A percentile compares a stretch with the other conserved stretches of the same genome.
Conservation (phyloP, 257 asterid species). For the Coffea canephora region DNA sequence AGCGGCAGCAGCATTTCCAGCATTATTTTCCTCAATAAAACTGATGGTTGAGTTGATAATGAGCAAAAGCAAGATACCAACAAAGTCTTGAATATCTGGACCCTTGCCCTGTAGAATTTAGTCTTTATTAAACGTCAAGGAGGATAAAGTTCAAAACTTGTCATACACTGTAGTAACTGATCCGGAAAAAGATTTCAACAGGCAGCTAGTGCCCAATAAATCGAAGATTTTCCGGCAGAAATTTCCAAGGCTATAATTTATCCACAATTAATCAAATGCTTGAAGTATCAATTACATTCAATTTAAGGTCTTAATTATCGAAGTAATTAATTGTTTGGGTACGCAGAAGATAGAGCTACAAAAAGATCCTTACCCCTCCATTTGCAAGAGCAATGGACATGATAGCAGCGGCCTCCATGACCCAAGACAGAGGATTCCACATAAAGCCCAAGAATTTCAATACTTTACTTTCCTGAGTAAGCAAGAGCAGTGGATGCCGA, state of each 20-base stretch:
- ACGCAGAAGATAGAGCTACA: background rate
- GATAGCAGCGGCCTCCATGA: conserved; percentile 66
- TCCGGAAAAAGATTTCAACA: background rate
- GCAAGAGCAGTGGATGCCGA: background rate
- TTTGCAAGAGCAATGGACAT: conserved; percentile 68
- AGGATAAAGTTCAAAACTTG: background rate
- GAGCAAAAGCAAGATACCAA: conserved; percentile 49
- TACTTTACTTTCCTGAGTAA: conserved; percentile 45
- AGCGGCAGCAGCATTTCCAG: conserved; percentile 70
- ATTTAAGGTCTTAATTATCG: background rate
- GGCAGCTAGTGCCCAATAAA: background rate
- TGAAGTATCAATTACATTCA: background rate
- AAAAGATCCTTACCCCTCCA: conserved; percentile 46
- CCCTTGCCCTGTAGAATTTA: conserved; percentile 32
- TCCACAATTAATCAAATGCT: background rate
- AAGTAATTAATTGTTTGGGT: background rate
- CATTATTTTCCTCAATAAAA: conserved; percentile 60
- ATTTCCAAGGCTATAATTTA: background rate
- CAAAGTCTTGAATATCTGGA: conserved; percentile 48
- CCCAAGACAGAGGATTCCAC: conserved; percentile 70
- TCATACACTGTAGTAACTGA: background rate
- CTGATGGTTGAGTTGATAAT: conserved; percentile 58
- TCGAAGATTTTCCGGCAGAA: background rate
- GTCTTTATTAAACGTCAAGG: background rate
- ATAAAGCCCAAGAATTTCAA: conserved; percentile 59